These are phyloP conservation scores for Paramyrothecium sp. DNA, from an alignment of 2,329 filamentous ascomycete species.

Conservation along the genomic window DNA sequence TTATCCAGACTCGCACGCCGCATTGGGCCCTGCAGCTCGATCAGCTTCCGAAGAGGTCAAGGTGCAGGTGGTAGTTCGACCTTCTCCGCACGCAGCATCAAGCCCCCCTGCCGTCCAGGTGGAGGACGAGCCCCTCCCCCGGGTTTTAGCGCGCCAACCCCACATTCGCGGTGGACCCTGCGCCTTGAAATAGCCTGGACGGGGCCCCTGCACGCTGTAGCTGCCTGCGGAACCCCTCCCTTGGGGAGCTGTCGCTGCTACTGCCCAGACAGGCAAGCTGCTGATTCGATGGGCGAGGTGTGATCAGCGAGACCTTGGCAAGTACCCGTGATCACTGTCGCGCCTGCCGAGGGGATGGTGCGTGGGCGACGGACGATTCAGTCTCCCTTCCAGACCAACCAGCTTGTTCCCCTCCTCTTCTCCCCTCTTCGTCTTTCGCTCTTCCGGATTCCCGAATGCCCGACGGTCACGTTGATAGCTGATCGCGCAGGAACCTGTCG, in stretches of 20 bases:
- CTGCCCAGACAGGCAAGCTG: too few relatives aligned
- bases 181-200: neutral
- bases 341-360: too few relatives aligned
- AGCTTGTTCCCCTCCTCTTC: neutral
- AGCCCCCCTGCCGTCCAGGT: too few relatives aligned
- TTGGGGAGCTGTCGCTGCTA: too few relatives aligned
- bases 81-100: too few relatives aligned
- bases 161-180: neutral
- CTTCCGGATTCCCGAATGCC: neutral
- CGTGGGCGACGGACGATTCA: neutral
- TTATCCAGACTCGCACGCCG: too few relatives aligned
- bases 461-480: neutral
- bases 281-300: too few relatives aligned
- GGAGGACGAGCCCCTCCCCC: neutral
- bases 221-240: neutral
- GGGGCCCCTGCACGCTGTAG: neutral
- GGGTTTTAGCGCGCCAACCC: conserved; percentile 2
- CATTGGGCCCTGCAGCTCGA: too few relatives aligned
- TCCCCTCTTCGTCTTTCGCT: neutral
- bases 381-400: neutral
- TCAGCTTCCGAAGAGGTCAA: too few relatives aligned
- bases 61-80: too few relatives aligned
- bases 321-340: too few relatives aligned
- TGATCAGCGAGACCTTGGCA: too few relatives aligned
- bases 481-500: neutral